These are phyloP conservation scores for Puccinellia tenuiflora DNA, from an alignment of 176 grass and related monocot genomes.

Conservation along the genomic window DNA sequence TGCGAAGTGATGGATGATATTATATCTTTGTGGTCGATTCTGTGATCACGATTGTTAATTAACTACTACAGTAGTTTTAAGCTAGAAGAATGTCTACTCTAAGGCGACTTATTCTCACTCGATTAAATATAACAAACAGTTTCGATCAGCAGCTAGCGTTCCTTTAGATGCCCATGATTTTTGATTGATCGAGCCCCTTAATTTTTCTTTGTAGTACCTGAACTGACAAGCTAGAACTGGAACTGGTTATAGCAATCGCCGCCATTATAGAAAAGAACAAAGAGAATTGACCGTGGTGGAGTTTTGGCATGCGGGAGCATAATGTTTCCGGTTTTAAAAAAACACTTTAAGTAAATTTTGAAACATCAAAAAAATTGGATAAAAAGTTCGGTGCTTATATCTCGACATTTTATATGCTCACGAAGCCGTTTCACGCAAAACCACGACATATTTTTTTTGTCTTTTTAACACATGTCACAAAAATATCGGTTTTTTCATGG, in stretches of 20 bases:
- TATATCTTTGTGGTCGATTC: not conserved
- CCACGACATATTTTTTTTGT: too few relatives aligned
- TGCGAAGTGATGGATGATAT: not conserved
- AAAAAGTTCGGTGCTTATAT: too few relatives aligned
- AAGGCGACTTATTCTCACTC: not conserved
- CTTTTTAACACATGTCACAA: too few relatives aligned
- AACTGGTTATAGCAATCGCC: not conserved
- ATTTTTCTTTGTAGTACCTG: not conserved
- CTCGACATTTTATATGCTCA: too few relatives aligned
- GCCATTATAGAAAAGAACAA: not conserved
- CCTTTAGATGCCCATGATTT: not conserved
- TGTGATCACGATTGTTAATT: not conserved
- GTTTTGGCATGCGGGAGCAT: too few relatives aligned
- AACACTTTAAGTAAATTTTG: too few relatives aligned
- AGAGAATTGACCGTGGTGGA: too few relatives aligned
- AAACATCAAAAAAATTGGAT: too few relatives aligned
- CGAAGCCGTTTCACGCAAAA: too few relatives aligned
- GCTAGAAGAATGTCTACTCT: not conserved
- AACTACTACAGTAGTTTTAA: not conserved
- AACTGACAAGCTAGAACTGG: not conserved
- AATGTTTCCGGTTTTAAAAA: too few relatives aligned
- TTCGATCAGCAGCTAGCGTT: not conserved
- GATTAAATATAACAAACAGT: not conserved
- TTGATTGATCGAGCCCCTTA: not conserved
- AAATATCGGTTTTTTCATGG: too few relatives aligned